A percentile compares a stretch with the other conserved stretches of the same genome.
These are phyloP conservation scores for Dimocarpus longan DNA, from an alignment of 345 rosid species.

Conservation along the genomic window DNA sequence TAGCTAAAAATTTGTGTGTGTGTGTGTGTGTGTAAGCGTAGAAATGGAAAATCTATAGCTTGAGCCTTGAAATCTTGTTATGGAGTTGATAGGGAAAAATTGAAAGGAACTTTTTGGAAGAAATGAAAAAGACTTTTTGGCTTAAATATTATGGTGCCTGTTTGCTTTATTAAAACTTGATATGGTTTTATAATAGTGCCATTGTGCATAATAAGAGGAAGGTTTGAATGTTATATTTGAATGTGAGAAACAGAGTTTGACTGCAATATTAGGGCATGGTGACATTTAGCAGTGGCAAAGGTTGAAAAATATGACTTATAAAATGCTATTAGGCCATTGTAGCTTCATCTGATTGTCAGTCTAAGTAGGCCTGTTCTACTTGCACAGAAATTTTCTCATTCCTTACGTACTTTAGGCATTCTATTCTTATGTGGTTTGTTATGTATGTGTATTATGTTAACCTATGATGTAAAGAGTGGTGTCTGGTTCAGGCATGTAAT, in stretches of 20 bases:
- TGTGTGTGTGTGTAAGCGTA: no score
- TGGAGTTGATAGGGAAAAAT: not conserved
- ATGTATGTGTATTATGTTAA: not conserved
- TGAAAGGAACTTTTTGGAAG: not conserved
- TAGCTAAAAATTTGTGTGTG: no score
- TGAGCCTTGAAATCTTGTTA: not conserved
- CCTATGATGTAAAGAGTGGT: not conserved
- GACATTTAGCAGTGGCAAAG: not conserved
- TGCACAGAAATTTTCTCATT: not conserved
- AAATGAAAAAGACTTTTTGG: not conserved
- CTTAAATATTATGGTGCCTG: not conserved
- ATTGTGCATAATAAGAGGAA: not conserved
- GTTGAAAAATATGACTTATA: not conserved
- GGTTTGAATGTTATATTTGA: not conserved
- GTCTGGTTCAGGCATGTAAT: not conserved
- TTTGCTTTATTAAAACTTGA: not conserved
- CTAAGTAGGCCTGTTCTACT: not conserved
- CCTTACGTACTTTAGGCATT: not conserved
- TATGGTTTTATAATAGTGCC: not conserved
- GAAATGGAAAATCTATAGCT: not conserved
- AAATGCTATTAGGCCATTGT: not conserved
- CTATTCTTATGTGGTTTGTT: not conserved
- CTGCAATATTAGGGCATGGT: not conserved
- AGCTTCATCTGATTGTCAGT: not conserved
- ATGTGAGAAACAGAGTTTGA: not conserved